Evolutionary conservation across 2,329 filamentous ascomycete species (phyloP).

Genomic region (Aspergillus sp.): DNA sequence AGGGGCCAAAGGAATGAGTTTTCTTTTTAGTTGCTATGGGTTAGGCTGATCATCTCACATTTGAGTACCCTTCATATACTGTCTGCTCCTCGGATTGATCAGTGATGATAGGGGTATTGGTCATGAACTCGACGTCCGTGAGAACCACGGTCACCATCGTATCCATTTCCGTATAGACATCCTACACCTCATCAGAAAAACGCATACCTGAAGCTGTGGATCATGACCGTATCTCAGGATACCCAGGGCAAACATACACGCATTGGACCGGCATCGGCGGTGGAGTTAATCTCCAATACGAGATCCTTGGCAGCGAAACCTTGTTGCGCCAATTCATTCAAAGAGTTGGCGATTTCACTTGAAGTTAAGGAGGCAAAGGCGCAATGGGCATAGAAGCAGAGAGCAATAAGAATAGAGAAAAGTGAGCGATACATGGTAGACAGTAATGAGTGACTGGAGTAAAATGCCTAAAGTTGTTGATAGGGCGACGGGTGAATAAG

Average conservation of each 20-base stretch:
- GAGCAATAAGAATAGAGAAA: background rate
- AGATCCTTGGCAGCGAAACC: slow-evolving; percentile 6
- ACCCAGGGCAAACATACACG: background rate
- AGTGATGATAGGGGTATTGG: slow-evolving; percentile 5
- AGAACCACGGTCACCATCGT: slow-evolving; percentile 5
- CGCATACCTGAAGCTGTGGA: no score
- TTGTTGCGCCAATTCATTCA: slow-evolving; percentile 6
- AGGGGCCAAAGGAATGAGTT: background rate
- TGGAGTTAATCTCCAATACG: slow-evolving; percentile 3
- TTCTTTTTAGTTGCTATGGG: background rate
- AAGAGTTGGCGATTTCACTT: background rate
- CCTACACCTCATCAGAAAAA: background rate
- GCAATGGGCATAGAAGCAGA: background rate
- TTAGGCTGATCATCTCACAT: background rate
- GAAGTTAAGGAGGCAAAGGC: background rate
- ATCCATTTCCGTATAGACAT: slow-evolving; percentile 4
- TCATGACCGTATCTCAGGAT: no score
- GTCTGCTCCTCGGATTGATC: background rate
- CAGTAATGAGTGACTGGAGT: background rate
- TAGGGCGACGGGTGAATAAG: background rate
- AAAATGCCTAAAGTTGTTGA: no score
- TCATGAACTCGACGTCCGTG: slow-evolving; percentile 1
- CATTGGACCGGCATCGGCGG: background rate
- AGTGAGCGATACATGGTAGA: background rate
- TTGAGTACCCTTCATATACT: slow-evolving; percentile 6